Percentiles rank a stretch among this genome's conserved stretches.
Conservation (phyloP, 2,329 filamentous ascomycete genomes). For the Xylariomycetidae sp. region DNA sequence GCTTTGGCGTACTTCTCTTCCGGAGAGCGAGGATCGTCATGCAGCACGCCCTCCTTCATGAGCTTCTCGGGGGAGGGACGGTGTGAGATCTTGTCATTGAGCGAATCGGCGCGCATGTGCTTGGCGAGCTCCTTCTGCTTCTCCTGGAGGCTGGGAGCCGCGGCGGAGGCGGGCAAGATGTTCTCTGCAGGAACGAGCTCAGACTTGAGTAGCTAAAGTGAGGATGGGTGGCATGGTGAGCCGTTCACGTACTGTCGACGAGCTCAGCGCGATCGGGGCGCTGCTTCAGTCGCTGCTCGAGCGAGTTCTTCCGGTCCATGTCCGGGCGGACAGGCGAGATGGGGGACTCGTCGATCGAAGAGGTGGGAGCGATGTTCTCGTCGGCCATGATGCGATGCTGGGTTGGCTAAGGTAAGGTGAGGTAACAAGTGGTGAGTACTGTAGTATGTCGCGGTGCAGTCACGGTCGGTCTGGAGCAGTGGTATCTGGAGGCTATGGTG, state of each 20-base stretch:
- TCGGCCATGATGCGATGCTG: conserved; percentile 33
- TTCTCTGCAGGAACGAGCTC: conserved; percentile 53
- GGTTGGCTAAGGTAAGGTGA: no score
- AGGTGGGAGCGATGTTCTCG: conserved; percentile 14
- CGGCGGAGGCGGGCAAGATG: conserved; percentile 74
- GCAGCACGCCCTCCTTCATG: conserved; percentile 73
- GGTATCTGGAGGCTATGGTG: no score
- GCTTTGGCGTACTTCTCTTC: conserved; percentile 54
- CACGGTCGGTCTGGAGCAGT: no score
- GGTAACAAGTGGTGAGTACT: conserved; percentile 2
- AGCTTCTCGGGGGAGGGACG: conserved; percentile 71
- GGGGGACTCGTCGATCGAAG: conserved; percentile 47
- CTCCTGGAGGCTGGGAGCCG: conserved; percentile 72
- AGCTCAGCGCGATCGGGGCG: conserved; percentile 72
- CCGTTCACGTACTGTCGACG: conserved; percentile 73
- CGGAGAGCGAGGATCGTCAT: conserved; percentile 56
- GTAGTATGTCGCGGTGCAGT: no score
- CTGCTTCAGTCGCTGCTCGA: conserved; percentile 66
- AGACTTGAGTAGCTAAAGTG: not conserved
- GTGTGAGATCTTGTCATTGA: conserved; percentile 80
- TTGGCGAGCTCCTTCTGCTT: conserved; percentile 80
- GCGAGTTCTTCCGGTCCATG: conserved; percentile 56
- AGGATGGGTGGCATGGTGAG: no score
- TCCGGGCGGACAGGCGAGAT: conserved; percentile 49
- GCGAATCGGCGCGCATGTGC: conserved; percentile 78